phyloP scores from a whole-genome alignment of 352 stramenopile species.

The Globisporangium barbulae region DNA sequence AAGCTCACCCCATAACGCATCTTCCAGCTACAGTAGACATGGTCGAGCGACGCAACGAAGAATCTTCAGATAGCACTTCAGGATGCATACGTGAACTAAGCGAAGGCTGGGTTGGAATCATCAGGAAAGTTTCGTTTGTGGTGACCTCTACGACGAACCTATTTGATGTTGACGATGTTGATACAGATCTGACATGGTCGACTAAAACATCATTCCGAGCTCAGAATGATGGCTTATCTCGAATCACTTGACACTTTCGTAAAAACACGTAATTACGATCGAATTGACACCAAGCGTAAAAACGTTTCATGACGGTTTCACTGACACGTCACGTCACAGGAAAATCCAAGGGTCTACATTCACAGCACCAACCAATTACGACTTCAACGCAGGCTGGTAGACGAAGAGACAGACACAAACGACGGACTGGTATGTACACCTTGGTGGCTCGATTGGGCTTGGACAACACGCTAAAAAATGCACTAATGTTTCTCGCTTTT shows the following conservation, averaged over 20 bases:
- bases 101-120: too few relatives aligned
- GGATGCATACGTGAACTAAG: too few relatives aligned
- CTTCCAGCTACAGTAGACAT: too few relatives aligned
- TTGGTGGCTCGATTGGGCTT: constrained; percentile 6
- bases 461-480: constrained; percentile 12
- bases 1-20: too few relatives aligned
- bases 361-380: background rate
- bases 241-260: background rate
- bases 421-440: constrained; percentile 1
- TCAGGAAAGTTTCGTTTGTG: too few relatives aligned
- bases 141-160: too few relatives aligned
- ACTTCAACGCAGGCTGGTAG: background rate
- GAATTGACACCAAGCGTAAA: background rate
- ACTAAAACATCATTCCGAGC: background rate
- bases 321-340: background rate
- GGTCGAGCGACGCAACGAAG: too few relatives aligned
- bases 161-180: too few relatives aligned
- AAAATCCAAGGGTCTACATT: background rate
- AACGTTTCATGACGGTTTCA: background rate
- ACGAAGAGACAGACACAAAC: background rate
- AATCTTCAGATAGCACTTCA: too few relatives aligned
- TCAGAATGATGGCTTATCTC: background rate
- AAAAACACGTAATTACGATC: background rate
- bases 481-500: constrained; percentile 17
- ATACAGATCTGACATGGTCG: background rate